Percentiles rank a stretch among this genome's conserved stretches.
phyloP scores from a whole-genome alignment of 495 filamentous ascomycete species.

The Neurospora sp. region DNA sequence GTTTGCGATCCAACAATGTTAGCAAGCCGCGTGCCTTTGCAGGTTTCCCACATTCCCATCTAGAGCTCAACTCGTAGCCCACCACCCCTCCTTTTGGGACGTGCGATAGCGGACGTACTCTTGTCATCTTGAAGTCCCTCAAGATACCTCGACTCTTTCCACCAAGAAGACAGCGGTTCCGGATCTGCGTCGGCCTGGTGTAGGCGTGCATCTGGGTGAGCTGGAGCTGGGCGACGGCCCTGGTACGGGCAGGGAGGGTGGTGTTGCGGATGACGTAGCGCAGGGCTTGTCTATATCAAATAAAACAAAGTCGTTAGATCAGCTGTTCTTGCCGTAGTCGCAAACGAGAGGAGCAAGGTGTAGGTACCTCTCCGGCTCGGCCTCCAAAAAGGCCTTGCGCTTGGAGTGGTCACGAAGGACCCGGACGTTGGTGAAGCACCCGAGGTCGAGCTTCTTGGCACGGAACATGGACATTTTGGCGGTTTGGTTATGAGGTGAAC shows the following conservation, averaged over 20 bases:
- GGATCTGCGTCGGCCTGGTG: constrained; percentile 84
- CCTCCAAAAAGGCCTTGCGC: constrained; percentile 77
- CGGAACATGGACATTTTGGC: constrained; percentile 69
- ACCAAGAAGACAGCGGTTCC: constrained; percentile 81
- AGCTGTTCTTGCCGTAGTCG: neutral
- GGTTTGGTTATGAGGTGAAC: neutral
- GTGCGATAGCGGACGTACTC: constrained; percentile 48
- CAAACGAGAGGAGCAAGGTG: neutral
- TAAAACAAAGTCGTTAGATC: neutral
- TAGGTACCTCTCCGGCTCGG: constrained; percentile 75
- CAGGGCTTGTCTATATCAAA: constrained; percentile 71
- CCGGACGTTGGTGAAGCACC: constrained; percentile 73
- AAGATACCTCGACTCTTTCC: constrained; percentile 81
- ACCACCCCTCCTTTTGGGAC: neutral
- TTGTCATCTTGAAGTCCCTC: constrained; percentile 78
- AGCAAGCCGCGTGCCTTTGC: constrained; percentile 11
- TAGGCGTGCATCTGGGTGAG: constrained; percentile 91
- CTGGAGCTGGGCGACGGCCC: constrained; percentile 85
- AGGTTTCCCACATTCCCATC: neutral
- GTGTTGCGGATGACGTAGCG: constrained; percentile 93
- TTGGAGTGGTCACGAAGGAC: constrained; percentile 90
- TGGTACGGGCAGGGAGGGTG: constrained; percentile 63
- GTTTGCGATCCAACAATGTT: constrained; percentile 11
- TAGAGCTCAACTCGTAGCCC: neutral
- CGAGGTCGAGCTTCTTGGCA: constrained; percentile 77